Conservation (phyloP, 805 yeast genomes). For the Zygoascus tannicola region DNA sequence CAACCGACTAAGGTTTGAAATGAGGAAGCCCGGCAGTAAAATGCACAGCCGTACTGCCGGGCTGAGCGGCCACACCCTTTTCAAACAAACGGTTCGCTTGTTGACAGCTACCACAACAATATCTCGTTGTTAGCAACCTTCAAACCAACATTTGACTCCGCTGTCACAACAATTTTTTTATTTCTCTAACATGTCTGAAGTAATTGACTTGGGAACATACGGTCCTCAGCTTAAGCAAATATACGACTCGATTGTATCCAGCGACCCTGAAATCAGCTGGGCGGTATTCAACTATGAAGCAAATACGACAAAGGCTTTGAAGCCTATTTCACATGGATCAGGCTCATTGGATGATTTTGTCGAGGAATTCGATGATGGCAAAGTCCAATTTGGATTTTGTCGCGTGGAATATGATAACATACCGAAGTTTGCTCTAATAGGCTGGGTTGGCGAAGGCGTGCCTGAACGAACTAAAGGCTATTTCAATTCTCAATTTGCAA, state of each 20-base stretch:
- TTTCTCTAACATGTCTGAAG: conserved; percentile 9
- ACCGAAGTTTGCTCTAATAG: conserved; percentile 70
- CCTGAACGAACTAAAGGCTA: conserved; percentile 44
- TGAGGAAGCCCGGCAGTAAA: no score
- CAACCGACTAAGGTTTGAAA: no score
- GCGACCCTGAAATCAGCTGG: conserved; percentile 62
- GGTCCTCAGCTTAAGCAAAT: conserved; percentile 65
- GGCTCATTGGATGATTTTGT: conserved; percentile 66
- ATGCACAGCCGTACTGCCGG: no score
- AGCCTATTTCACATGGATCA: conserved; percentile 29
- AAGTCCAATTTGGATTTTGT: conserved; percentile 83
- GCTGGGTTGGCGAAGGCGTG: conserved; percentile 93
- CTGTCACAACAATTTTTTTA: no score
- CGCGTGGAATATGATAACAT: conserved; percentile 88
- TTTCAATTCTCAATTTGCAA: conserved; percentile 33
- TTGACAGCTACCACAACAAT: no score
- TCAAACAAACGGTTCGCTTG: no score
- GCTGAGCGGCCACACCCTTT: no score
- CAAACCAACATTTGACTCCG: no score
- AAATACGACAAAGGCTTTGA: conserved; percentile 34
- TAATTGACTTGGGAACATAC: conserved; percentile 52
- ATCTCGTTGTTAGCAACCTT: no score
- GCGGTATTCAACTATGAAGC: conserved; percentile 68
- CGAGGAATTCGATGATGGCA: conserved; percentile 73
- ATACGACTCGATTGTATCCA: conserved; percentile 72